A percentile compares a stretch with the other conserved stretches of the same genome.
Conservation (phyloP, 306 rosid species). For the Lagenaria siceraria region DNA sequence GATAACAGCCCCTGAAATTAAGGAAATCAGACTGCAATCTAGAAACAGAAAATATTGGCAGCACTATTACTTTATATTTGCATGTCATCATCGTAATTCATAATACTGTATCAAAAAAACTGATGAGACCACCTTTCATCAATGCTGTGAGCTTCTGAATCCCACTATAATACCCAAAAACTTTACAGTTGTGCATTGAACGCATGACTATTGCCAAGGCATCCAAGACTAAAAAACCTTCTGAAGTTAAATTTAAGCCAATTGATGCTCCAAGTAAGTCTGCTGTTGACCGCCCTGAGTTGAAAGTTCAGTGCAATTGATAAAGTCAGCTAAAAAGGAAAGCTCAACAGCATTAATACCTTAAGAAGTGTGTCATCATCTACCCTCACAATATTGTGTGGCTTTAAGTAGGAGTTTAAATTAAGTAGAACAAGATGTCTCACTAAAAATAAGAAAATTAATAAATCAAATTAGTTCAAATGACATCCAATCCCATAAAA, state of each 20-base stretch:
- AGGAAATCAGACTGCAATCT: constrained; percentile 18
- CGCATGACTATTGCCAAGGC: constrained; percentile 58
- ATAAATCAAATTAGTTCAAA: not conserved
- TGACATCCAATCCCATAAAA: not conserved
- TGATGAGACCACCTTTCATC: constrained; percentile 63
- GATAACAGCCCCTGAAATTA: constrained; percentile 69
- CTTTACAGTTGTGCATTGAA: constrained; percentile 80
- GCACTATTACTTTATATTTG: not conserved
- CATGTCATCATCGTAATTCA: not conserved
- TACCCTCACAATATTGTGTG: not conserved
- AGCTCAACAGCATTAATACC: not conserved
- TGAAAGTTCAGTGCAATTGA: not conserved
- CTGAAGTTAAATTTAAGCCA: constrained; percentile 50
- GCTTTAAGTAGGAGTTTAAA: not conserved
- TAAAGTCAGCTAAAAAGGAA: not conserved
- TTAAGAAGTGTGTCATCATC: not conserved
- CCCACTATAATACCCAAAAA: constrained; percentile 87
- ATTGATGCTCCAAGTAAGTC: constrained; percentile 52
- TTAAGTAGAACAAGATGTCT: not conserved
- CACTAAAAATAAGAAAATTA: not conserved
- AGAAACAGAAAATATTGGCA: constrained; percentile 13
- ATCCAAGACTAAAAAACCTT: constrained; percentile 66
- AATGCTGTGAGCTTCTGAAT: constrained; percentile 78
- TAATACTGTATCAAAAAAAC: not conserved
- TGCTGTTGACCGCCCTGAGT: constrained; percentile 30